phyloP scores from a whole-genome alignment of 352 stramenopile species.

The Phytophthora hybrid region DNA sequence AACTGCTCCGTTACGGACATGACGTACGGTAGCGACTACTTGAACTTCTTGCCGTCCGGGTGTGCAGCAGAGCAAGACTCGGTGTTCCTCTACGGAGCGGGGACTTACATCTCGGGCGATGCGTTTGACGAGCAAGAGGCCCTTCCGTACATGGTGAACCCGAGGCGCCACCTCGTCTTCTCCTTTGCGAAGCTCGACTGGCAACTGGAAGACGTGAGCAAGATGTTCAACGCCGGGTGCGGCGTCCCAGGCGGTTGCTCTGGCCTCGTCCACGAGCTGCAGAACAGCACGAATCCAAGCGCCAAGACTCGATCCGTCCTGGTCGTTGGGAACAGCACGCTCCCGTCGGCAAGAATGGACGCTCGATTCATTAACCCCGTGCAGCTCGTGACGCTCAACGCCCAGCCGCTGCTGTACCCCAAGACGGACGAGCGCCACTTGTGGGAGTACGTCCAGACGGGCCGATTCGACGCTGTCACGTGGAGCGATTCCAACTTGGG shows the following conservation, averaged over 20 bases:
- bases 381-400: conserved; percentile 35
- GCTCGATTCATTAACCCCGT: conserved; percentile 34
- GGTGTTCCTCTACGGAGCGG: conserved; percentile 47
- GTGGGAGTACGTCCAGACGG: conserved; percentile 35
- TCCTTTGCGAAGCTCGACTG: conserved; percentile 50
- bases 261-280: conserved; percentile 38
- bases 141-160: conserved; percentile 36
- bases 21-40: conserved; percentile 45
- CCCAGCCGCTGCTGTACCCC: conserved; percentile 29
- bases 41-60: conserved; percentile 41
- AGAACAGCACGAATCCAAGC: conserved; percentile 19
- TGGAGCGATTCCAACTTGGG: conserved; percentile 24
- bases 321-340: conserved; percentile 32
- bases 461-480: conserved; percentile 20
- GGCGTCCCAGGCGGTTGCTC: conserved; percentile 25
- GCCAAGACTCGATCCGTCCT: conserved; percentile 27
- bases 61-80: conserved; percentile 37
- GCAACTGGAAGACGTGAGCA: conserved; percentile 41
- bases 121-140: conserved; percentile 19
- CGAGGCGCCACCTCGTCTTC: conserved; percentile 44
- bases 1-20: conserved; percentile 47
- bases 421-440: conserved; percentile 24
- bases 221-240: conserved; percentile 44
- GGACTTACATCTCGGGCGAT: conserved; percentile 41
- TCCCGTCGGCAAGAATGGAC: conserved; percentile 27